These are phyloP conservation scores for Helminthosporium solani DNA, from an alignment of 2,329 filamentous ascomycete genomes.

Conservation along the genomic window DNA sequence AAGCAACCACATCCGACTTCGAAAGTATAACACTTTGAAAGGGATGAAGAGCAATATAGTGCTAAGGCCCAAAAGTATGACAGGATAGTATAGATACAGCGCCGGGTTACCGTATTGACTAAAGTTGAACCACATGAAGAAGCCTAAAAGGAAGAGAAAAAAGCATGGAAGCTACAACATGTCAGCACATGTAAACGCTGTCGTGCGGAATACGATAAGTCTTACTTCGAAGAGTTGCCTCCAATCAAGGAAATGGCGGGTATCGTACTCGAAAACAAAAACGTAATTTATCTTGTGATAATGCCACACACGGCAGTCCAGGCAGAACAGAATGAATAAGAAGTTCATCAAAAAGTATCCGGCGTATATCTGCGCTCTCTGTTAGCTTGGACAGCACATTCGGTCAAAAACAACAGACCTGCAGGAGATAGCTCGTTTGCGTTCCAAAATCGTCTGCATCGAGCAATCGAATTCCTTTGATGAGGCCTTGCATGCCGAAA, in stretches of 20 bases:
- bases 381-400: conserved; percentile 52
- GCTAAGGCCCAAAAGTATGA: conserved; percentile 72
- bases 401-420: conserved; percentile 51
- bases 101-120: conserved; percentile 62
- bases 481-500: conserved; percentile 47
- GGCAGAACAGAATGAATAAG: conserved; percentile 78
- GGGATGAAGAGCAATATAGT: conserved; percentile 73
- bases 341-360: conserved; percentile 86
- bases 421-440: conserved; percentile 60
- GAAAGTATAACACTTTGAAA: conserved; percentile 69
- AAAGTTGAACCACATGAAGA: conserved; percentile 91
- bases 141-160: conserved; percentile 71
- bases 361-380: conserved; percentile 68
- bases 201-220: background rate
- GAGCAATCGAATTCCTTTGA: conserved; percentile 40
- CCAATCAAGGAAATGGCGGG: conserved; percentile 84
- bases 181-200: conserved; percentile 8
- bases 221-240: conserved; percentile 73
- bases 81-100: conserved; percentile 83
- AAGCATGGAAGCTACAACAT: conserved; percentile 69
- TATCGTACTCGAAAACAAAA: conserved; percentile 96
- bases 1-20: conserved; percentile 79
- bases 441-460: conserved; percentile 26
- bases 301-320: conserved; percentile 83
- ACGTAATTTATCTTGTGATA: conserved; percentile 88